phyloP scores from a whole-genome alignment of 257 asterid genomes.

The Forsythia suspensa region DNA sequence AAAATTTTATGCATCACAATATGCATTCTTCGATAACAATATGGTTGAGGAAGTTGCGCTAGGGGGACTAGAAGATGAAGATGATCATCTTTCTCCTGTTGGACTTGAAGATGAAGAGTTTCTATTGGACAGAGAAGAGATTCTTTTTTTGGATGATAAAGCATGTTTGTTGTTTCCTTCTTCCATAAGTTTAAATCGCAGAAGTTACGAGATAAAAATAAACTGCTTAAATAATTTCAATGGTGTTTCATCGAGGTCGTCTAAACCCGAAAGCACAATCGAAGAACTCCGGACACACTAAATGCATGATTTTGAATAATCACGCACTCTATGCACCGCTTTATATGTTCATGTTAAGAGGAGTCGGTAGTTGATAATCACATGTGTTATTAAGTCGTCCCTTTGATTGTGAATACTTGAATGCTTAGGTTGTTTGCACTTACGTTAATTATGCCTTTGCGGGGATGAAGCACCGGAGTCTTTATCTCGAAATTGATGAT shows the following conservation, averaged over 20 bases:
- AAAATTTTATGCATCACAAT: conserved; percentile 89
- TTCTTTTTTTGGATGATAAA: conserved; percentile 19
- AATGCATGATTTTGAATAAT: neutral
- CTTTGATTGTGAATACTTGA: neutral
- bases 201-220: neutral
- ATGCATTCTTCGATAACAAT: conserved; percentile 92
- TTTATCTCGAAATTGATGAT: conserved; percentile 6
- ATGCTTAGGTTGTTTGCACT: neutral
- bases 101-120: conserved; percentile 65
- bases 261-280: neutral
- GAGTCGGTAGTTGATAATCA: neutral
- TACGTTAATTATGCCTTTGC: conserved; percentile 3
- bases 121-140: conserved; percentile 79
- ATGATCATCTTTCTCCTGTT: conserved; percentile 49
- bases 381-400: neutral
- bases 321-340: neutral
- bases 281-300: neutral
- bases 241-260: neutral
- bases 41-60: conserved; percentile 86
- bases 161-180: neutral
- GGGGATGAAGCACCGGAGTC: neutral
- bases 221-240: neutral
- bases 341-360: neutral
- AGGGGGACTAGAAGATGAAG: conserved; percentile 95
- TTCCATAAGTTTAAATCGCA: neutral